phyloP scores from a whole-genome alignment of 164 flowering plant species.

The Chimonanthus praecox region DNA sequence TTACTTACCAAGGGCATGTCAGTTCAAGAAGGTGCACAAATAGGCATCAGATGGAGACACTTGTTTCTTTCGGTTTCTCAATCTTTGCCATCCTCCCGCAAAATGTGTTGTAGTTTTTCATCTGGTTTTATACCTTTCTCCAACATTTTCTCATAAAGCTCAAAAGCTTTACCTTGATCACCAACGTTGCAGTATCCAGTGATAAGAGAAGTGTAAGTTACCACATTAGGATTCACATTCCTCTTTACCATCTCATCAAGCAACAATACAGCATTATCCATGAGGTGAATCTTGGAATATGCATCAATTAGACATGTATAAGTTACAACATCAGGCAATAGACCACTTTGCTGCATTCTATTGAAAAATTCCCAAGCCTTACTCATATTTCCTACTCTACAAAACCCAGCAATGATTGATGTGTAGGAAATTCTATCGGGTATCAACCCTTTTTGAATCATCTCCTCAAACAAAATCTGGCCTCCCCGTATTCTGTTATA shows the following conservation, averaged over 20 bases:
- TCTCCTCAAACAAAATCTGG: constrained; percentile 32
- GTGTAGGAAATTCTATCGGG: constrained; percentile 49
- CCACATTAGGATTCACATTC: constrained; percentile 30
- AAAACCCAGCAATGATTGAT: constrained; percentile 47
- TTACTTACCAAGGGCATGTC: background rate
- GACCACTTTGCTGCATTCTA: constrained; percentile 32
- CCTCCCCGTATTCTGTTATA: constrained; percentile 30
- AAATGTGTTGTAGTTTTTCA: constrained; percentile 9
- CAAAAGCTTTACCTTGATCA: constrained; percentile 21
- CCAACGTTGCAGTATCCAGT: constrained; percentile 29
- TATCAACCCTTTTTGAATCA: constrained; percentile 28
- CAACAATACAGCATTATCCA: constrained; percentile 29
- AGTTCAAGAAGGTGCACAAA: background rate
- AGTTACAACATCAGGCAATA: constrained; percentile 39
- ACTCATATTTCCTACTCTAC: constrained; percentile 34
- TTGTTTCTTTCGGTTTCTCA: background rate
- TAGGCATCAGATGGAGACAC: background rate
- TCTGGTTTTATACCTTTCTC: constrained; percentile 28
- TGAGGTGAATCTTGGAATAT: constrained; percentile 27
- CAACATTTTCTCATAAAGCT: constrained; percentile 35
- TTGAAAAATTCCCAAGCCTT: constrained; percentile 30
- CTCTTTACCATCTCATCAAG: constrained; percentile 32
- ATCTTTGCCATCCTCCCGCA: background rate
- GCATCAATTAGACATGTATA: constrained; percentile 54
- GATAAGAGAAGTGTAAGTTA: constrained; percentile 34